Conservation (phyloP, 306 rosid species). For the Mucuna pruriens region DNA sequence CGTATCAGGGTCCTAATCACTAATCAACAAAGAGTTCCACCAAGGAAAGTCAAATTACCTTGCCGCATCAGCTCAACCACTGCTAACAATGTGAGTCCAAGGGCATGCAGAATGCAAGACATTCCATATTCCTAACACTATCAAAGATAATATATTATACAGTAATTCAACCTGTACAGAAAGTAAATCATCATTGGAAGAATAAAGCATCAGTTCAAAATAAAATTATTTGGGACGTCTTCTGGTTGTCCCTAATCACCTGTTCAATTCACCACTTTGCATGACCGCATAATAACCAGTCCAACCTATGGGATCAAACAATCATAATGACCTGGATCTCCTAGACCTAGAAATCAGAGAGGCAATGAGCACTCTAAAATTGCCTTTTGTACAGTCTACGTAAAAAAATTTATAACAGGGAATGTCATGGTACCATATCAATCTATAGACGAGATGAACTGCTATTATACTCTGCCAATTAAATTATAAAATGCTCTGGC, state of each 20-base stretch:
- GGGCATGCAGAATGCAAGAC: neutral
- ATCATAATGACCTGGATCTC: conserved; percentile 37
- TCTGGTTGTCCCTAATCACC: conserved; percentile 34
- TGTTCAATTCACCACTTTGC: conserved; percentile 44
- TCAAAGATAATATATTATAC: conserved; percentile 33
- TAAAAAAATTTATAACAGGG: conserved; percentile 34
- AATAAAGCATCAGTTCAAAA: conserved; percentile 35
- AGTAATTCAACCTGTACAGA: conserved; percentile 46
- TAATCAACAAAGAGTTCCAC: too few relatives aligned
- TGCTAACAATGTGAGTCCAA: neutral
- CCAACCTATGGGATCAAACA: conserved; percentile 29
- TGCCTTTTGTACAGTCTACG: conserved; percentile 46
- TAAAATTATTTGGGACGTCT: conserved; percentile 39
- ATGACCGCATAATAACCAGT: conserved; percentile 40
- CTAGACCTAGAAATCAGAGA: conserved; percentile 39
- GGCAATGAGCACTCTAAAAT: conserved; percentile 45
- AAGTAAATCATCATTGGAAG: conserved; percentile 30
- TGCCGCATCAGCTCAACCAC: neutral
- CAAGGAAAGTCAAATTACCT: neutral
- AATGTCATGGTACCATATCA: conserved; percentile 35
- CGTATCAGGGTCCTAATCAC: too few relatives aligned
- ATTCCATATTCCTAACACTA: neutral
- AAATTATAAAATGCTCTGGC: conserved; percentile 39
- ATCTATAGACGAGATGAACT: conserved; percentile 27
- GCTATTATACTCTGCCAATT: conserved; percentile 41